Evolutionary conservation across 2,329 filamentous ascomycete genomes (phyloP).

Genomic region (Didymellaceae sp.): DNA sequence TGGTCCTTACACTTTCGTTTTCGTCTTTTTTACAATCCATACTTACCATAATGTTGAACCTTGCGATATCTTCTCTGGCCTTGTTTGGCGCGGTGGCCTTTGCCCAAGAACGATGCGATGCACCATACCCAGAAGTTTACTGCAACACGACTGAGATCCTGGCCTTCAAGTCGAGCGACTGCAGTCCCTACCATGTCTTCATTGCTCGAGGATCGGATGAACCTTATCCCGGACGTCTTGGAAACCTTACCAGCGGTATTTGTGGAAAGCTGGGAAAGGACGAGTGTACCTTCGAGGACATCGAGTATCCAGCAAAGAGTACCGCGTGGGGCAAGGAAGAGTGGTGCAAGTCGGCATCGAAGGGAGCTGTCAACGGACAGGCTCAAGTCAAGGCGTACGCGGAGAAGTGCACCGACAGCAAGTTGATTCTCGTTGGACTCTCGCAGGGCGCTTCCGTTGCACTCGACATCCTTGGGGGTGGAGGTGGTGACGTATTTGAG

Average conservation of each 20-base stretch:
- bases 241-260: constrained; percentile 31
- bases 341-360: constrained; percentile 37
- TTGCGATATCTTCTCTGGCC: constrained; percentile 18
- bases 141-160: constrained; percentile 37
- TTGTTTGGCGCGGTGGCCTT: constrained; percentile 19
- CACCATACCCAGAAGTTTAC: constrained; percentile 24
- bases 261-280: constrained; percentile 27
- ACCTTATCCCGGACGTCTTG: constrained; percentile 36
- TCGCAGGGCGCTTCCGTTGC: constrained; percentile 36
- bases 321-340: constrained; percentile 30
- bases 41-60: constrained; percentile 16
- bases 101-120: constrained; percentile 35
- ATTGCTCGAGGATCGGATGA: constrained; percentile 39
- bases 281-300: constrained; percentile 35
- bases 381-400: constrained; percentile 33
- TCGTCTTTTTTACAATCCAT: not conserved
- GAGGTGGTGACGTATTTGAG: constrained; percentile 33
- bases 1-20: constrained; percentile 1
- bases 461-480: constrained; percentile 39
- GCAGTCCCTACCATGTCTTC: constrained; percentile 37
- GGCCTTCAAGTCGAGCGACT: constrained; percentile 27
- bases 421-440: constrained; percentile 36
- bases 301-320: constrained; percentile 38
- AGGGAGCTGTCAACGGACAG: constrained; percentile 32
- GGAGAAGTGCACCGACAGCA: constrained; percentile 36